These are phyloP conservation scores for Articulospora tetracladia DNA, from an alignment of 495 filamentous ascomycete genomes.

Conservation along the genomic window DNA sequence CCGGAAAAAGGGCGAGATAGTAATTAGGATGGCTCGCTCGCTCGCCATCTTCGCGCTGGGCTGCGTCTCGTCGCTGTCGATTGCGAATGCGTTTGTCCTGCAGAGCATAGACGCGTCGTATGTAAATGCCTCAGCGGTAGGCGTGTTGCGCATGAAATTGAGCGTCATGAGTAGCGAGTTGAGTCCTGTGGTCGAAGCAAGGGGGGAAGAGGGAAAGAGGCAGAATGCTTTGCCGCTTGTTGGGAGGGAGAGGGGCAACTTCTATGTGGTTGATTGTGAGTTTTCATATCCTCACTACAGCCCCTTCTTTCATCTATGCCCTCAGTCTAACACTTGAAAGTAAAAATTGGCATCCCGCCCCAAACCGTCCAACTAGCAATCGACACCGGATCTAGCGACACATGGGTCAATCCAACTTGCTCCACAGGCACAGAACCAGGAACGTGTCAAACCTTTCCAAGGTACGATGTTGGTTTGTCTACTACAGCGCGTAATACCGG, in stretches of 20 bases:
- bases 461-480: neutral
- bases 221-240: neutral
- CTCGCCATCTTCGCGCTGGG: neutral
- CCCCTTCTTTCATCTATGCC: too few relatives aligned
- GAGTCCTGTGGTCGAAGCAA: neutral
- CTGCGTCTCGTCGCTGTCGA: neutral
- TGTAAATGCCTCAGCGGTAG: too few relatives aligned
- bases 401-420: slow-evolving; percentile 14
- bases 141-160: neutral
- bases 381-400: slow-evolving; percentile 11
- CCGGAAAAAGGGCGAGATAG: too few relatives aligned
- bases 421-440: neutral
- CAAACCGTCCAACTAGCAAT: neutral
- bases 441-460: neutral
- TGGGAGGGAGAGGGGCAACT: neutral
- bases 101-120: too few relatives aligned
- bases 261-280: neutral
- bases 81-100: too few relatives aligned
- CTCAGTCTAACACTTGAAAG: slow-evolving; percentile 4
- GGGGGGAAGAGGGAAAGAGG: neutral
- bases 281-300: too few relatives aligned
- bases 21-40: neutral
- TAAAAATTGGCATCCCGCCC: slow-evolving; percentile 9
- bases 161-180: neutral
- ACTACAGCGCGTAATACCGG: neutral